Evolutionary conservation across 208 protist species (phyloP), one percentile per base, ranked within the genome.

Genomic region (Tetramitus jugosus): DNA sequence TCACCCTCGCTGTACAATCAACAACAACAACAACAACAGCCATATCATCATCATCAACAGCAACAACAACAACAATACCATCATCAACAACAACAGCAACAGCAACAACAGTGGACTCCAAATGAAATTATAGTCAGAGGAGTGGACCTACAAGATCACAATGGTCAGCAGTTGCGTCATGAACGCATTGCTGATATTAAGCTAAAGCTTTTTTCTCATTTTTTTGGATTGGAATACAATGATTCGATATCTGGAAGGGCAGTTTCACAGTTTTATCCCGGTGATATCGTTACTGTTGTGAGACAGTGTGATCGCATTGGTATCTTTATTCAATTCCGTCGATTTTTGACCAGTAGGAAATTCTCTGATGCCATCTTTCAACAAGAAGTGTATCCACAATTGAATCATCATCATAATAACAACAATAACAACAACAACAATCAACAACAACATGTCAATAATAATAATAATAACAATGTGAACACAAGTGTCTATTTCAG

Each of bases 241-340:
- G 62, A 69, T 69, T 37, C 26, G 1, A 43, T 69, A 37, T 26
- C 37, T 39, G 62, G 62, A 17, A 13, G 26, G 26, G 37, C 62
- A 13, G 33, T 69, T 69, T 69, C 62, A 20, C 62, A 69, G 13
- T 69, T 69, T n/a, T 69, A 69, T 69, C 62, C 62, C 37, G 43
- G 14, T 6, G 62, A 69, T 43, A 69, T 69, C 31, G 39, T 69
- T 23, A 45, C 62, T 43, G 37, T 69, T 3, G 62, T 69, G 13
- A 69, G 62, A 43, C 62, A 69, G 33, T 43, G 62, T 45, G 62
- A 69, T 26, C 26, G 62, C 23, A 43, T 69, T 39, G 62, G 37
- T 31, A 29, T 69, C 43, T 69, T 43, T 69, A 0, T 69, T 43
- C 62, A 69, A 39, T 69, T 69, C 43, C 37, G 62, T 29, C 37